Evolutionary conservation across 306 rosid genomes (phyloP), one percentile per base, ranked within the genome.

Genomic region (Astragalus glycyphyllos): DNA sequence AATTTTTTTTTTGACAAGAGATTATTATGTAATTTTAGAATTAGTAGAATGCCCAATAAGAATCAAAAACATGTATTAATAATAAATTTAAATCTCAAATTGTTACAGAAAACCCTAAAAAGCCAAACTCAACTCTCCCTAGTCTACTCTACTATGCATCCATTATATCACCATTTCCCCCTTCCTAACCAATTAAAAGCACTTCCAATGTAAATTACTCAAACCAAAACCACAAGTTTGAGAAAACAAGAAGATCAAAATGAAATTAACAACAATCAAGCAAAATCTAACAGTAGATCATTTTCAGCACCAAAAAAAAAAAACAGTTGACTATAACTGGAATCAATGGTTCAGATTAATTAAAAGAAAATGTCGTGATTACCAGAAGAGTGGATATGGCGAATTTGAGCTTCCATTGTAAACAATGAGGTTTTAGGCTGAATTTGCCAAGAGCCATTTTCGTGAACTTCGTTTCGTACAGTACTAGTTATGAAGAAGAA

Each of bases 361-460:
- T 29, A 41, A 35, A 13, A 50, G 70, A 70, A 20, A 2, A 54
- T 32, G 54, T 34, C 15, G 11, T 45, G 8, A 31, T 72, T 78
- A 79, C 82, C 82, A 79, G 79, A 58, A 79, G 65, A 58, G 59
- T 66, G 31, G 45, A 40, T 42, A 26, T 34, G 42, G 50, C 59
- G 32, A 79, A 51, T 34, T 38, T 78, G 35, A 72, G 78, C 59
- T 40, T 68, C 78, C 70, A 66, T 8, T 50, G 51, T 44, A 10
- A 10, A 68, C 41, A 12, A 12, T 40, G 72, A 49, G 44, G 38
- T 35, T 68, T 60, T 31, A 45, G 62, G 29, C 47, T 38, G 77
- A 77, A 77, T 56, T 55, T 64, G 77, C 48, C 41, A 65, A 64
- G 72, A 40, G n/a, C 58, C 82, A 79, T 79, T 65, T 65, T 4